Conservation (phyloP, 1,139 yeast genomes). For the Geotrichum restrictum region DNA sequence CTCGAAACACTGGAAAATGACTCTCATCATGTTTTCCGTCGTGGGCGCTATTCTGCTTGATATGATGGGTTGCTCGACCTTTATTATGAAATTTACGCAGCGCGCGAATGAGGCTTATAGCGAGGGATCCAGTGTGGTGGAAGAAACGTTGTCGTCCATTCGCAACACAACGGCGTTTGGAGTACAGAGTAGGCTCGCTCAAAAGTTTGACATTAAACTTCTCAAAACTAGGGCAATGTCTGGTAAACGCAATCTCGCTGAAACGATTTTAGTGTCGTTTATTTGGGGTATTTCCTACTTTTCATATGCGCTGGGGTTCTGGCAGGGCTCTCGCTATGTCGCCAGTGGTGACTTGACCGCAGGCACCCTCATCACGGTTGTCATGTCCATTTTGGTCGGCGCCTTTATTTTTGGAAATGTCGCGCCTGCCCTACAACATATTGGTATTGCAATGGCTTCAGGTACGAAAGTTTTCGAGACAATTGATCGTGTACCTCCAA, state of each 20-base stretch:
- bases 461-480: constrained; percentile 43
- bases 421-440: constrained; percentile 42
- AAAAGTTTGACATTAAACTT: constrained; percentile 34
- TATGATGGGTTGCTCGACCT: constrained; percentile 34
- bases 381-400: constrained; percentile 43
- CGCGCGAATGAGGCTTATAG: constrained; percentile 36
- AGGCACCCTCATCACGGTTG: constrained; percentile 38
- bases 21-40: constrained; percentile 39
- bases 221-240: constrained; percentile 24
- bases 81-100: constrained; percentile 38
- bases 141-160: constrained; percentile 42
- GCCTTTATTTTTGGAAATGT: constrained; percentile 42
- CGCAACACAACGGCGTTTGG: constrained; percentile 46
- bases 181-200: constrained; percentile 40
- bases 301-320: constrained; percentile 43
- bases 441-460: constrained; percentile 43
- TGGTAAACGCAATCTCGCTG: constrained; percentile 32
- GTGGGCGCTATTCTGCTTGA: constrained; percentile 36
- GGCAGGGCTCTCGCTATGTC: constrained; percentile 44
- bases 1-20: constrained; percentile 41
- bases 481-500: constrained; percentile 42
- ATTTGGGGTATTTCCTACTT: constrained; percentile 39
- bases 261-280: constrained; percentile 38
- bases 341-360: constrained; percentile 36
- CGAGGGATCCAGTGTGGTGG: constrained; percentile 42